Evolutionary conservation across 2,329 filamentous ascomycete genomes (phyloP).

Genomic region (Pseudogymnoascus sp.): DNA sequence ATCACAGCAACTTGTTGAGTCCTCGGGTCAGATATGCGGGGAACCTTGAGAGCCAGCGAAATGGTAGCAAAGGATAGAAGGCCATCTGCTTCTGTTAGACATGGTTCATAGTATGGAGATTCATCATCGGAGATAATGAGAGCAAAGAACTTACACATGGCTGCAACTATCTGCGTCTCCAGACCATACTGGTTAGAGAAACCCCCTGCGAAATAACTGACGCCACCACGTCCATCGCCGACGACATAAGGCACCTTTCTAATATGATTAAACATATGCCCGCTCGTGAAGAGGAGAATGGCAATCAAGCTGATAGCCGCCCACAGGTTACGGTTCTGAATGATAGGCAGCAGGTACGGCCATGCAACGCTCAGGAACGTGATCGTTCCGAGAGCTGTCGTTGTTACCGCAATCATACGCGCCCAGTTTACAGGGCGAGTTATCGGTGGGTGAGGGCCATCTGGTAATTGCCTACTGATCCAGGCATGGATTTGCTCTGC

Average conservation of each 20-base stretch:
- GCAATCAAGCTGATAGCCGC: constrained; percentile 79
- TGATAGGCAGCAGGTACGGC: constrained; percentile 69
- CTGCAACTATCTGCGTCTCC: constrained; percentile 91
- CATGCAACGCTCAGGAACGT: constrained; percentile 64
- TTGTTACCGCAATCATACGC: constrained; percentile 59
- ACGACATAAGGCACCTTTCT: constrained; percentile 88
- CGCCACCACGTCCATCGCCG: constrained; percentile 73
- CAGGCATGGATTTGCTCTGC: constrained; percentile 75
- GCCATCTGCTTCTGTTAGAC: constrained; percentile 44
- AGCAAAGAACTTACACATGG: constrained; percentile 63
- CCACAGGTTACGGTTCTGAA: constrained; percentile 92
- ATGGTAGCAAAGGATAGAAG: constrained; percentile 85
- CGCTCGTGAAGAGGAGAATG: constrained; percentile 87
- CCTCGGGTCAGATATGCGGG: constrained; percentile 70
- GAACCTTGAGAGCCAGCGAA: constrained; percentile 82
- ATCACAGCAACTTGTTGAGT: constrained; percentile 75
- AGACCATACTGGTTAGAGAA: constrained; percentile 92
- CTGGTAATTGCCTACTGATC: constrained; percentile 71
- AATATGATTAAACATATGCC: constrained; percentile 99
- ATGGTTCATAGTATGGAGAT: constrained; percentile 9
- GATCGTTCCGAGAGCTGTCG: constrained; percentile 58
- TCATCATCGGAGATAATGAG: background rate
- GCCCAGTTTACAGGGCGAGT: constrained; percentile 81
- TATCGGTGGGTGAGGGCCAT: constrained; percentile 67
- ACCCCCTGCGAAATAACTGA: constrained; percentile 82